These are phyloP conservation scores for Cryptococcus amylolentus DNA, from an alignment of 1,284 basidiomycete genomes.

Conservation along the genomic window DNA sequence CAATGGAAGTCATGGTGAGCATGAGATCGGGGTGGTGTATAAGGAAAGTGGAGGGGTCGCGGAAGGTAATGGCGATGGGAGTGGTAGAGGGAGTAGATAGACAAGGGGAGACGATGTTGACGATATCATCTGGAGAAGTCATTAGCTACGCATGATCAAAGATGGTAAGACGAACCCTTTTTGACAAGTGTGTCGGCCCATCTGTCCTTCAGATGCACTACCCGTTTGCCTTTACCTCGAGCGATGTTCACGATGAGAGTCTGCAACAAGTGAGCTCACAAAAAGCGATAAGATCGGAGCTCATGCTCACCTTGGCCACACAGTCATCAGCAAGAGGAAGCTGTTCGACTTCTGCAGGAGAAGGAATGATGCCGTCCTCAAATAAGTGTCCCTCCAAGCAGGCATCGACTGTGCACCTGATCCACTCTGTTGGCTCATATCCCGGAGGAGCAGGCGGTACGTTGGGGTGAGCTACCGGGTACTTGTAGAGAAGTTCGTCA, in stretches of 20 bases:
- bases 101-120: constrained; percentile 63
- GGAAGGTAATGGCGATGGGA: constrained; percentile 36
- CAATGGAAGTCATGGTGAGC: constrained; percentile 79
- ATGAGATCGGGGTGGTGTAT: constrained; percentile 87
- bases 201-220: constrained; percentile 45
- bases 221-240: constrained; percentile 3
- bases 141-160: constrained; percentile 4
- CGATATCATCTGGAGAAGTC: constrained; percentile 60
- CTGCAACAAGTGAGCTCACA: constrained; percentile 6
- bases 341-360: background rate
- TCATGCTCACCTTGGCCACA: constrained; percentile 23
- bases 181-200: constrained; percentile 37
- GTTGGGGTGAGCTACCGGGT: constrained; percentile 34
- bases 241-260: constrained; percentile 10
- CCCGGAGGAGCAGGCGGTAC: constrained; percentile 28
- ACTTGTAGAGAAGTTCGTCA: constrained; percentile 9
- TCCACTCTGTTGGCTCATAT: constrained; percentile 36
- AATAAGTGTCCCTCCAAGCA: constrained; percentile 28
- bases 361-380: constrained; percentile 18
- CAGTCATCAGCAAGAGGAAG: constrained; percentile 4
- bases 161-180: constrained; percentile 15
- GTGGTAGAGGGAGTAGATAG: constrained; percentile 16
- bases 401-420: constrained; percentile 27
- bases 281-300: background rate
- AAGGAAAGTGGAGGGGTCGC: constrained; percentile 51